Base-by-base conservation (phyloP, 805 yeast species). In the Kregervanrija delftensis region DNA sequence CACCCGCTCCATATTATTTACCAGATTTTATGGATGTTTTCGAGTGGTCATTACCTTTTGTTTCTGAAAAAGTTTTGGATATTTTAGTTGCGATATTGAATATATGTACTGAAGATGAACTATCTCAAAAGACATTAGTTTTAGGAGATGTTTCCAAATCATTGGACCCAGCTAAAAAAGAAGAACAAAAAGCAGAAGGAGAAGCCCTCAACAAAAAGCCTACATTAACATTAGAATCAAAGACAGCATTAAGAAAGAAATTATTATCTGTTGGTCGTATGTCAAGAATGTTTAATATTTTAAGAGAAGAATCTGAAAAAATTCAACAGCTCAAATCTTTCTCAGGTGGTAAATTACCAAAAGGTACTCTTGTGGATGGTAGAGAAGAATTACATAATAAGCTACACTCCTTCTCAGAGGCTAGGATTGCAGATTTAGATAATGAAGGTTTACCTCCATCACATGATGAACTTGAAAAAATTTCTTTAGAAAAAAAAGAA, bases 1-100 rank as follows among this genome's bases (percentile, higher is more conserved):
- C 86, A 13, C 95, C 95, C 4, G 33, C 40, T 3, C 98, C 99
- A 1, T 91, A 90, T 67, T 90, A 95, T 89, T 72, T 91, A 50
- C 98, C 98, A 6, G 89, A 90, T 62, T 89, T 90, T 55, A 91
- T 89, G 96, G 96, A 91, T 63, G 96, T 89, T 4, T 91, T 91
- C 63, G 84, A 95, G 16, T 91, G 98, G 98, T 86, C 96, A 1
- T 67, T 91, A 49, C 99, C 98, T 5, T 91, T 91, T 69, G 97
- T 91, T 16, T 96, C 96, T 30, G 96, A 90, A 61, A 91, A 91
- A 60, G 86, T 90, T 46, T 81, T 96, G 11, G 98, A 91, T 59
- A 90, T 91, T 83, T 72, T 91, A 58, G 84, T 88, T 14, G 79
- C 95, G 0, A 83, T 91, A 35, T 73, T 91, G 60, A 91, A 91